Percentiles rank a stretch among this genome's conserved stretches.
phyloP scores from a whole-genome alignment of 441 rosid genomes.

The Adansonia grandidieri region DNA sequence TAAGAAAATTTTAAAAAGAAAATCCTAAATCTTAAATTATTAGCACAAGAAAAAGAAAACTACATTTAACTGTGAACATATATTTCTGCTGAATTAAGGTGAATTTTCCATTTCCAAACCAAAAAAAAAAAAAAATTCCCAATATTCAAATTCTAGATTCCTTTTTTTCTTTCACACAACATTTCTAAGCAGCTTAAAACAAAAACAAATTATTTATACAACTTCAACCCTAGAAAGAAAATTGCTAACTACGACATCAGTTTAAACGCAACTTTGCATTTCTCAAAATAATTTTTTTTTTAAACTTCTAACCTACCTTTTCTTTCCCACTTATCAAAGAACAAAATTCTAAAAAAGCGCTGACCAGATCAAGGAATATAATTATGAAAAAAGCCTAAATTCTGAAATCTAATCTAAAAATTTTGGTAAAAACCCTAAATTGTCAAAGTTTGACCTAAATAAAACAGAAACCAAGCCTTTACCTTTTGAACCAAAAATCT shows the following conservation, averaged over 20 bases:
- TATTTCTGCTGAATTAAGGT: slow-evolving; percentile 12
- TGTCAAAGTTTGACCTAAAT: slow-evolving; percentile 35
- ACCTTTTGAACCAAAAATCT: slow-evolving; percentile 24
- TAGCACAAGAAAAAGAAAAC: background rate
- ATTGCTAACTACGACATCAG: slow-evolving; percentile 27
- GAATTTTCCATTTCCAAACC: slow-evolving; percentile 26
- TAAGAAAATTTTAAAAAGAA: slow-evolving; percentile 15
- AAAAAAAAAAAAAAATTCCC: background rate
- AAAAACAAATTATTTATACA: background rate
- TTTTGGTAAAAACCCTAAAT: slow-evolving; percentile 10
- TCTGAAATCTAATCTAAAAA: slow-evolving; percentile 12
- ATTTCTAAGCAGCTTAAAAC: slow-evolving; percentile 4
- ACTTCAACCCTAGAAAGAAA: slow-evolving; percentile 18
- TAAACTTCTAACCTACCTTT: background rate
- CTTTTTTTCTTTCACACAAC: background rate
- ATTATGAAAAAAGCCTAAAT: background rate
- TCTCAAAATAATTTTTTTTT: background rate
- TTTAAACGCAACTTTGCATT: slow-evolving; percentile 6
- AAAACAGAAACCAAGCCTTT: slow-evolving; percentile 41
- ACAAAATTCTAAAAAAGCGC: slow-evolving; percentile 28
- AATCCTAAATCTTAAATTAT: background rate
- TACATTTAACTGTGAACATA: background rate
- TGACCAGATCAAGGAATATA: slow-evolving; percentile 34
- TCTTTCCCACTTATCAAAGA: slow-evolving; percentile 6
- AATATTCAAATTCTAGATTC: slow-evolving; percentile 21